These are phyloP conservation scores for Fusarium caatingaense DNA, from an alignment of 2,329 filamentous ascomycete species.

Conservation along the genomic window DNA sequence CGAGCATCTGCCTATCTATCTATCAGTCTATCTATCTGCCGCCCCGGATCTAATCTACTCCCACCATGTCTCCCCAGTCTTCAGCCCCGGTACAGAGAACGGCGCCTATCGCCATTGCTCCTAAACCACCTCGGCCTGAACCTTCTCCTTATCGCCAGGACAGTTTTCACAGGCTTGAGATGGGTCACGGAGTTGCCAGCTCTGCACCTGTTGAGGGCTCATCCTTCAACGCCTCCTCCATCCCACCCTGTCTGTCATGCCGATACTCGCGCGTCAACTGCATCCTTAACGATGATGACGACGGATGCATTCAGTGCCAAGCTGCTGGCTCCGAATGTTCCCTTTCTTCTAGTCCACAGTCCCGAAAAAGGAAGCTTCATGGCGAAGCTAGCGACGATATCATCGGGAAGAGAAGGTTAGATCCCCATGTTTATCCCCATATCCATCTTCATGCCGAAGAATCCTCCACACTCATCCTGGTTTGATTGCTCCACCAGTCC, in stretches of 20 bases:
- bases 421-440: slow-evolving; percentile 29
- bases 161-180: slow-evolving; percentile 60
- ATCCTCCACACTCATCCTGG: slow-evolving; percentile 36
- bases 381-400: slow-evolving; percentile 70
- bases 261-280: slow-evolving; percentile 79
- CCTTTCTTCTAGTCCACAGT: slow-evolving; percentile 78
- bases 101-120: slow-evolving; percentile 74
- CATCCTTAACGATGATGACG: slow-evolving; percentile 78
- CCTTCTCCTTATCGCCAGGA: slow-evolving; percentile 59
- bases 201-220: slow-evolving; percentile 60
- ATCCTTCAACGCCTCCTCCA: slow-evolving; percentile 55
- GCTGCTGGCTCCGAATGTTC: slow-evolving; percentile 83
- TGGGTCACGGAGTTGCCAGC: slow-evolving; percentile 62
- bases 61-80: slow-evolving; percentile 64
- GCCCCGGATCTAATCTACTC: slow-evolving; percentile 27
- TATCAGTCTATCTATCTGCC: slow-evolving; percentile 1
- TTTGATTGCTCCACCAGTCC: slow-evolving; percentile 29
- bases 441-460: slow-evolving; percentile 24
- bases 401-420: slow-evolving; percentile 77
- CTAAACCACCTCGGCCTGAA: slow-evolving; percentile 63
- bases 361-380: slow-evolving; percentile 83
- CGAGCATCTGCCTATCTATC: not conserved
- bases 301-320: slow-evolving; percentile 81
- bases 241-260: slow-evolving; percentile 77
- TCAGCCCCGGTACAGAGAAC: slow-evolving; percentile 64